Evolutionary conservation across 352 stramenopile genomes (phyloP), one percentile per base, ranked within the genome.

Genomic region (Phytophthora crassamura): DNA sequence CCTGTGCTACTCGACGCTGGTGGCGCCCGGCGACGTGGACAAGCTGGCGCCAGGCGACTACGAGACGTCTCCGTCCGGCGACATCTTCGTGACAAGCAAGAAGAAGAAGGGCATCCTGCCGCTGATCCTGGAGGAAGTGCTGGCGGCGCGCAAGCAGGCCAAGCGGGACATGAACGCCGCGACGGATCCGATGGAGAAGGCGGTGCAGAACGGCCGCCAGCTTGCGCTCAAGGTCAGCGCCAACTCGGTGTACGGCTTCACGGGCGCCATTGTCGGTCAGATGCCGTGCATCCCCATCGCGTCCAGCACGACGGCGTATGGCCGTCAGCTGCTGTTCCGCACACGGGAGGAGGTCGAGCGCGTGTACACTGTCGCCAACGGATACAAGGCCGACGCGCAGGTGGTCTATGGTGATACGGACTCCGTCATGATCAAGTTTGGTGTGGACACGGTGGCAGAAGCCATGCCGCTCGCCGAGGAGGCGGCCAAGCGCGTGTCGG

Each of bases 231-330:
- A 99, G 71, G 83, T 99, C 34, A 99, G 92, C 25, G 98, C 97
- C 32, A 99, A 99, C 84, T 99, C 95, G 15, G 98, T 99, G 20
- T 99, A 99, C 67, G 98, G 98, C n/a, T 99, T 99, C 74, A 99
- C 98, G 1, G 98, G 98, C 56, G 98, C 98, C 34, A 98, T 97
- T 28, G 94, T 99, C 2, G 98, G 98, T 1, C 97, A 99, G 67
- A 78, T 99, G 55, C 98, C 98, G 11, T 99, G 98, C 78, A 95
- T 99, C 51, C 91, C 96, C 1, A 99, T 99, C 68, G 98, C 97
- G 12, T 98, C 94, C n/a, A 98, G 96, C 59, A 95, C 98, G 7
- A 99, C 98, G 2, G 95, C 95, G 1, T 99, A 99, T 79, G 98
- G 98, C n/a, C 89, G 98, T 5, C 88, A 98, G 55, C 80, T 99